A percentile compares a stretch with the other conserved stretches of the same genome.
phyloP scores from a whole-genome alignment of 192 early-diverging fungal genomes.

The Mortierella antarctica region DNA sequence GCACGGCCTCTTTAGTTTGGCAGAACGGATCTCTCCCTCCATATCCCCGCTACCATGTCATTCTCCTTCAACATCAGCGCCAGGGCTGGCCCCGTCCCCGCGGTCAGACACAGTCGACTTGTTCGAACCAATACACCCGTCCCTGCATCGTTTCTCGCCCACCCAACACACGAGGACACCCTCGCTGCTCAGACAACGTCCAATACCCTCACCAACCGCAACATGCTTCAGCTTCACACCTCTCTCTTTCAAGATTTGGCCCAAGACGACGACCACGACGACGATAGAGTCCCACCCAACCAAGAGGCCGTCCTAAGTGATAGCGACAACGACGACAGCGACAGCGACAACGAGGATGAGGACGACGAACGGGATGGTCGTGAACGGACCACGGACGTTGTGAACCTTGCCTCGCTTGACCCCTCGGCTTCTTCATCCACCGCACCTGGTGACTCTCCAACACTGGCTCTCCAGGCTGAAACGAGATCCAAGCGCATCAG shows the following conservation, averaged over 20 bases:
- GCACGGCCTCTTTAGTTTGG: no score
- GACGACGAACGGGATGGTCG: constrained; percentile 2
- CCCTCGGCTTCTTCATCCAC: not conserved
- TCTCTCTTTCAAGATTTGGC: not conserved
- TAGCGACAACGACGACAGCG: constrained; percentile 4
- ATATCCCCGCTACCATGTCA: not conserved
- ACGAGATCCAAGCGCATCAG: constrained; percentile 28
- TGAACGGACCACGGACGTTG: not conserved
- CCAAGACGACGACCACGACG: not conserved
- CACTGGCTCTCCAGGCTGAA: constrained; percentile 20
- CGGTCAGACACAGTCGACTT: constrained; percentile 3
- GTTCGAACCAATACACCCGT: constrained; percentile 12
- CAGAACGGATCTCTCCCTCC: not conserved
- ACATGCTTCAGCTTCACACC: constrained; percentile 1
- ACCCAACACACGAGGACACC: not conserved
- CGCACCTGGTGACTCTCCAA: constrained; percentile 2
- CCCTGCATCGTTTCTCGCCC: not conserved
- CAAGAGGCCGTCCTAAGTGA: not conserved
- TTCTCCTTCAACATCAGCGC: not conserved
- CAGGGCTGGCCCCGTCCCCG: not conserved
- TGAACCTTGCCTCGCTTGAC: constrained; percentile 1
- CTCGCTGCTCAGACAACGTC: constrained; percentile 1
- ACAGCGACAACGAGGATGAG: constrained; percentile 13
- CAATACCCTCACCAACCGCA: constrained; percentile 14
- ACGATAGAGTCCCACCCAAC: no score